Base-by-base conservation (phyloP, 2,329 filamentous ascomycete genomes). In the Penicillium sp. region DNA sequence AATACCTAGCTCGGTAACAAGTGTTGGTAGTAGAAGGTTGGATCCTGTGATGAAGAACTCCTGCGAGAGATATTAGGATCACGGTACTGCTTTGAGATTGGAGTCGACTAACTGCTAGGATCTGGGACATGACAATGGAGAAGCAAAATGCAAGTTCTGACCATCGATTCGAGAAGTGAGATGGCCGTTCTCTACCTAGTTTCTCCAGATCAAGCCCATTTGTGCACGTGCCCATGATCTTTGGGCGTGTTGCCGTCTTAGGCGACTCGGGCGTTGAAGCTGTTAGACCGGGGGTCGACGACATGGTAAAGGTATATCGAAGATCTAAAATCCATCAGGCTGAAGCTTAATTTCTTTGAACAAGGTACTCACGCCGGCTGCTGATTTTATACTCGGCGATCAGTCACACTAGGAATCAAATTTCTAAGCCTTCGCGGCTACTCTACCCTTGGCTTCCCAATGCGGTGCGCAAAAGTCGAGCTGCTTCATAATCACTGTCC, bases 1-100 rank as follows among this genome's bases (percentile, higher is more conserved):
- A 38, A 94, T 90, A 36, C 83, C 50, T 4, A 94, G 78, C 1
- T 83, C 79, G 10, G 70, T 65, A 10, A 83, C 76, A 3, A 94
- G 69, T 0, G 82, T 83, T 0, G 89, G 89, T 0, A 92, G 71
- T 24, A 93, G 72, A 53, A 85, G 74, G 52, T 79, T 83, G 64
- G 92, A 94, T 29, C 90, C 90, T 43, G 85, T 88, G 46, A 93
- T 81, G 65, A 87, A 88, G 70, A 86, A 92, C 73, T 92, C 88
- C 78, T 83, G 54, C 8, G 13, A 10, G 23, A 29, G 34, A 49
- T 36, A 47, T 52, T 12, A 52, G 36, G 18, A 34, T 15, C 4
- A 9, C 15, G 3, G 4, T 33, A 21, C 33, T 21, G n/a, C 45
- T 6, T 6, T 23, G 10, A 3, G n/a, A 15, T 12, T 18, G 13